Evolutionary conservation across 164 flowering plant species (phyloP).

Genomic region (Akebia trifoliata): DNA sequence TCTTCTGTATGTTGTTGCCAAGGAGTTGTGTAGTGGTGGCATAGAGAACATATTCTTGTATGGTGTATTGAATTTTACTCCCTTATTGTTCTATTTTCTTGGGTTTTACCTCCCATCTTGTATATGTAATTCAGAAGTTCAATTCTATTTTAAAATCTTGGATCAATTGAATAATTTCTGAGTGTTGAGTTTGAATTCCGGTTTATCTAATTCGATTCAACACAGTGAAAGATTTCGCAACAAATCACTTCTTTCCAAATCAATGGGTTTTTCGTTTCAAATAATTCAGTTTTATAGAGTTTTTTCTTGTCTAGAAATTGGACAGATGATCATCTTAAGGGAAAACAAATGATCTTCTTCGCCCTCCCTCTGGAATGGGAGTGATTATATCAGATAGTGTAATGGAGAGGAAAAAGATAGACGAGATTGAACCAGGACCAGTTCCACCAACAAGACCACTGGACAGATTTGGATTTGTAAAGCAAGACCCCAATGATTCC

Average conservation of each 20-base stretch:
- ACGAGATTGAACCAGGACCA: slow-evolving; percentile 54
- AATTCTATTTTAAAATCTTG: background rate
- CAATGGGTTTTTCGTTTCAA: background rate
- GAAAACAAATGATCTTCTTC: slow-evolving; percentile 8
- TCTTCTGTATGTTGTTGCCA: background rate
- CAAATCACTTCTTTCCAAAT: no score
- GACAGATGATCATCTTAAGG: slow-evolving; percentile 7
- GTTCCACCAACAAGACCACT: slow-evolving; percentile 39
- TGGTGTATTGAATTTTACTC: background rate
- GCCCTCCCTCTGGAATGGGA: slow-evolving; percentile 10
- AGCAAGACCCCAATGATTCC: slow-evolving; percentile 40
- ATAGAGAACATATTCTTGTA: background rate
- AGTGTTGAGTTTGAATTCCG: background rate
- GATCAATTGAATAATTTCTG: background rate
- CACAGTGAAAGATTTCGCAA: background rate
- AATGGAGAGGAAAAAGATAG: slow-evolving; percentile 64
- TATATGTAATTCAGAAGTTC: background rate
- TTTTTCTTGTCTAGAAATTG: background rate
- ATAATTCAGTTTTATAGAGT: background rate
- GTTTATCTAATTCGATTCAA: background rate
- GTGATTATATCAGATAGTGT: slow-evolving; percentile 19
- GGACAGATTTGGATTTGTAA: slow-evolving; percentile 77
- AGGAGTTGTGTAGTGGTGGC: background rate
- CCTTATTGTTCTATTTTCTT: background rate
- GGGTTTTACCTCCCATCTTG: background rate